Base-by-base conservation (phyloP, 2,329 filamentous ascomycete genomes). In the Chaetomiaceae sp. region DNA sequence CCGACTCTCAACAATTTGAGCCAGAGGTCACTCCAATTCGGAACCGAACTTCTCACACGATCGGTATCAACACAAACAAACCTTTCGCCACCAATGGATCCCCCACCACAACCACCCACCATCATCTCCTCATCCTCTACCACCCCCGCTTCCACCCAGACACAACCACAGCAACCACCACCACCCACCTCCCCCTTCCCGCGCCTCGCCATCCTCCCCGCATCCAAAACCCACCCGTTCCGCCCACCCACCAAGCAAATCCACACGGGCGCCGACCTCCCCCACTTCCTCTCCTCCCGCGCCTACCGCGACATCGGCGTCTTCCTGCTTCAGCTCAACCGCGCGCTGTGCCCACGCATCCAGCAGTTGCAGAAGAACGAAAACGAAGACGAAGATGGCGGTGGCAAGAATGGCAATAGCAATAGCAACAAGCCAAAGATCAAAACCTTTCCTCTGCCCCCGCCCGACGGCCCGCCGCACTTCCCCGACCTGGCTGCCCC, bases 271-370 rank as follows among this genome's bases (percentile, higher is more conserved):
- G 71, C 83, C 49, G 89, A 97, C 72, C 86, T 98, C 45, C 66
- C 78, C 17, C 78, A 76, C 52, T 98, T 97, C 65, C 78, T 95
- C 43, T 77, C 75, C 8, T 89, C 87, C 39, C 79, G 78, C 56
- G 93, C 88, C 36, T 96, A 97, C 68, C 77, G 81, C 48, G 88
- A 96, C 62, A 86, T 98, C 44, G 85, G 88, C 65, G 76, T 79
- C 38, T 97, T 95, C 64, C 71, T 97, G 38, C 74, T 95, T 55
- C 93, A 97, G 68, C 81, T 98, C 39, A 97, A 95, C 65, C 81
- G 84, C 48, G 78, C 90, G 10, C 80, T 97, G 68, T 86, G 91
- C 55, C 90, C 91, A 0, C 72, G 79, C 17, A 81, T 24, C 22
- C 22, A 75, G 55, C 19, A n/a, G n/a, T n/a, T 24, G 19, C 20